Percentiles rank a stretch among this genome's conserved stretches.
Conservation (phyloP, 192 early-diverging fungal genomes). For the Cladochytrium replicatum region DNA sequence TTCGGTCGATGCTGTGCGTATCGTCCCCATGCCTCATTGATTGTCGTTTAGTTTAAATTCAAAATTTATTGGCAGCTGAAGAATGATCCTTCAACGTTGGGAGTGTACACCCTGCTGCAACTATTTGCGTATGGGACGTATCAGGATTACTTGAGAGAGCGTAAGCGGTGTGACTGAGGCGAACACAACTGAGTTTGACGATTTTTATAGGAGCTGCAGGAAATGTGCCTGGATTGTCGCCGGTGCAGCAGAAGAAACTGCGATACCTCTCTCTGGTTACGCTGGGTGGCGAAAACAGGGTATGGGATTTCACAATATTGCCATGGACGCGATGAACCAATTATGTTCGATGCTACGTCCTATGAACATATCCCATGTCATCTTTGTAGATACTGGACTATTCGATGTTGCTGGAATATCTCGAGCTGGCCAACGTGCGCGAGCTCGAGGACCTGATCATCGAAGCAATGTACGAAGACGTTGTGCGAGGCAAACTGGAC, state of each 20-base stretch:
- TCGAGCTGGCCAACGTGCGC: constrained; percentile 68
- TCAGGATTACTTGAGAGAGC: constrained; percentile 65
- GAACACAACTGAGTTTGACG: no score
- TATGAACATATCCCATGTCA: no score
- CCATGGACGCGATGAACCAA: constrained; percentile 1
- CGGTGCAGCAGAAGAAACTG: constrained; percentile 27
- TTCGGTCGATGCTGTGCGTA: constrained; percentile 59
- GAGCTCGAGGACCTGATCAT: constrained; percentile 84
- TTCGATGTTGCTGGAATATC: constrained; percentile 45
- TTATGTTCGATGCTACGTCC: no score
- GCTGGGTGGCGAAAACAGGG: constrained; percentile 49
- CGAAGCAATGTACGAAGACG: constrained; percentile 70
- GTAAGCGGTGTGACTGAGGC: no score
- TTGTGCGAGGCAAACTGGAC: constrained; percentile 73
- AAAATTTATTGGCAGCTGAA: constrained; percentile 27
- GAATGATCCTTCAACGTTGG: constrained; percentile 36
- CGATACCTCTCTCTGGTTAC: constrained; percentile 74
- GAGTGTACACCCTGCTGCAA: constrained; percentile 49
- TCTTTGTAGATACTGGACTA: no score
- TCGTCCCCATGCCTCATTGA: background rate
- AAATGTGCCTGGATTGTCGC: constrained; percentile 41
- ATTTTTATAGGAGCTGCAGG: no score
- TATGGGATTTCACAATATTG: constrained; percentile 19
- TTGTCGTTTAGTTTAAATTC: constrained; percentile 7
- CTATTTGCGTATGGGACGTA: constrained; percentile 77